Evolutionary conservation across 768 basidiomycete genomes (phyloP), one percentile per base, ranked within the genome.

Genomic region (Boletus speciosus): DNA sequence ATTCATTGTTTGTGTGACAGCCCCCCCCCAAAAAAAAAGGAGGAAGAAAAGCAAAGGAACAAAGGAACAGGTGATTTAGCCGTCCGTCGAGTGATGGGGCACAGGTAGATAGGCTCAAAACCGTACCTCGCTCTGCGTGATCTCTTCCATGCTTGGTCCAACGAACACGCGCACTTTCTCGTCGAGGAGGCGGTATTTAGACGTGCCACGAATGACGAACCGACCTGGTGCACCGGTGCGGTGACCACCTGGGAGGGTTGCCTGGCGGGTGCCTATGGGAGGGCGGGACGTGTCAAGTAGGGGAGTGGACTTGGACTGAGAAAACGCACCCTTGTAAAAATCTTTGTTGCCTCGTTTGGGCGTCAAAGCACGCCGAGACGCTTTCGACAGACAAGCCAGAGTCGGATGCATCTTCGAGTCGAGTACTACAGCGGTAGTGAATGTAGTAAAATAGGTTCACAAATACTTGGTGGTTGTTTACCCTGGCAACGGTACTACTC

Each of bases 291-390:
- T 12, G 46, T 54, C 34, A 41, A n/a, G 19, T 14, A n/a, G 5
- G 29, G 8, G 31, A 31, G 54, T 15, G 10, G 43, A 29, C 5
- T 51, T n/a, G 1, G 44, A 47, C 15, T 37, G 15, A 19, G 16
- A 38, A 36, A 8, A 47, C 72, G n/a, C 7, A 88, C 96, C 96
- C 73, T 98, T 98, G 79, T 97, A 98, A 68, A 79, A 98, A 66
- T 99, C 93, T 65, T 98, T 98, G 75, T 97, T 97, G 15, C 83
- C 96, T 44, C 85, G 74, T 70, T 98, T 98, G 0, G 90, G 78
- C 0, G 88, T 93, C 47, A 98, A 75, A 2, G 93, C 82, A 25
- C 83, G 77, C 52, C 96, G 78, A 0, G 90, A 92, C 21, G 94
- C 94, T 66, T 93, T 95, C 32, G 89, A 90, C 3, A 86, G 75